Base-by-base conservation (phyloP, 805 yeast species). In the Lachancea lanzarotensis region DNA sequence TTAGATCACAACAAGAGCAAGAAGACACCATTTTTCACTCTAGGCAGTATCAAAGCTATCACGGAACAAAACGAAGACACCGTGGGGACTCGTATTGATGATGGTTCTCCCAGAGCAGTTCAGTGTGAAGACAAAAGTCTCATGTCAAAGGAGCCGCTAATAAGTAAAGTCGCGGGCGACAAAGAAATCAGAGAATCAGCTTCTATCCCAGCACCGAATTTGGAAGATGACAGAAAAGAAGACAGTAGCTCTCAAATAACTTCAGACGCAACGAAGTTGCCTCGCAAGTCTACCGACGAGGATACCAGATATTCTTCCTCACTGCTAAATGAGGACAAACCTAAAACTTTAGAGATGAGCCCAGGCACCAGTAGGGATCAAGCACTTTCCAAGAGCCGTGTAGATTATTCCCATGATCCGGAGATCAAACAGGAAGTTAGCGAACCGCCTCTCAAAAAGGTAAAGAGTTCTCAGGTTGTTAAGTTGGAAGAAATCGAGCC, bases 1-100 rank as follows among this genome's bases (percentile, higher is more conserved):
- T 36, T n/a, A 40, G 42, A 13, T 15, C 39, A 13, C 35, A 20
- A 12, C 13, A 37, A 37, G 1, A 34, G 45, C 2, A 47, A 46
- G 32, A 56, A 50, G 35, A 52, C 52, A 4, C 63, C 63, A 2
- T 47, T 58, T 7, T 60, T 60, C 45, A 53, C 54, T 30, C 35
- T 57, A 26, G 45, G 56, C 11, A 51, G 49, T 13, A 50, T 54
- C 30, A 53, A 47, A 36, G 40, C 46, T 2, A 40, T 40, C 3
- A 33, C 11, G 22, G 37, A 40, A 8, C 31, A 31, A 16, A 16
- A 20, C 18, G 31, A 25, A 9, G 15, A n/a, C 17, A 10, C 12
- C 9, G 38, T 20, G n/a, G 25, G 17, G n/a, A 6, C 37, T 13
- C 20, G 7, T 8, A 25, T 19, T 4, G 19, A 22, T 19, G 18